Evolutionary conservation across 1,284 basidiomycete genomes (phyloP).

Genomic region (Puccinia novopanici): DNA sequence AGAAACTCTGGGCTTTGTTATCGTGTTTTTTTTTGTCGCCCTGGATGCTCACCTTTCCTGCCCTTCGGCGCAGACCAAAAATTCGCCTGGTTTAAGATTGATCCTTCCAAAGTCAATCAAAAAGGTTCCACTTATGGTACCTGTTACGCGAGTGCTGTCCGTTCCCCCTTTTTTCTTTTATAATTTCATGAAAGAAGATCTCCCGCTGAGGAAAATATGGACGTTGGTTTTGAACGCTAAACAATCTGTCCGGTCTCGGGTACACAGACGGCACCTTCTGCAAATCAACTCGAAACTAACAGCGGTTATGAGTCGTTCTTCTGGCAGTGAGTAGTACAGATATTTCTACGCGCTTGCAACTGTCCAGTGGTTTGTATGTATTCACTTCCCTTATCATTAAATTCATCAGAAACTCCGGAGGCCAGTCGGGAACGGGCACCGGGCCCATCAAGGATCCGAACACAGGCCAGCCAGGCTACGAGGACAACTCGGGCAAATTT

Average conservation of each 20-base stretch:
- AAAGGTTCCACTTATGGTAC: conserved; percentile 38
- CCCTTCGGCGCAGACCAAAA: conserved; percentile 9
- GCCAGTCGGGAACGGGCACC: conserved; percentile 17
- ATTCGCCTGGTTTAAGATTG: conserved; percentile 47
- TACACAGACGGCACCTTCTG: conserved; percentile 18
- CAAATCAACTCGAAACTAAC: conserved; percentile 20
- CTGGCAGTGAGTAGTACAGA: conserved; percentile 36
- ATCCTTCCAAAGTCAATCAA: conserved; percentile 39
- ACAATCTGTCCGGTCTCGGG: neutral
- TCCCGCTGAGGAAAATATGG: neutral
- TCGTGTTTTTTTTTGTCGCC: too few species aligned
- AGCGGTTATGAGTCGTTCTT: conserved; percentile 30
- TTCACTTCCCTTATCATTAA: neutral
- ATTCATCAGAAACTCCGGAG: conserved; percentile 30
- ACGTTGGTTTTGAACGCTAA: neutral
- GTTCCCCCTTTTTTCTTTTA: neutral
- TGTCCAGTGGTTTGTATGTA: neutral
- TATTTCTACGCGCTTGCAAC: neutral
- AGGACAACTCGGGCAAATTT: conserved; percentile 26
- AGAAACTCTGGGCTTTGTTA: neutral
- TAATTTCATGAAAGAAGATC: neutral
- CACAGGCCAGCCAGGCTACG: conserved; percentile 32
- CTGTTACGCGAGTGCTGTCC: conserved; percentile 32
- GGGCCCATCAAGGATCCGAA: conserved; percentile 31
- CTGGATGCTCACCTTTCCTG: too few species aligned